Evolutionary conservation across 1,284 basidiomycete species (phyloP).

Genomic region (Ceratobasidium sp.): DNA sequence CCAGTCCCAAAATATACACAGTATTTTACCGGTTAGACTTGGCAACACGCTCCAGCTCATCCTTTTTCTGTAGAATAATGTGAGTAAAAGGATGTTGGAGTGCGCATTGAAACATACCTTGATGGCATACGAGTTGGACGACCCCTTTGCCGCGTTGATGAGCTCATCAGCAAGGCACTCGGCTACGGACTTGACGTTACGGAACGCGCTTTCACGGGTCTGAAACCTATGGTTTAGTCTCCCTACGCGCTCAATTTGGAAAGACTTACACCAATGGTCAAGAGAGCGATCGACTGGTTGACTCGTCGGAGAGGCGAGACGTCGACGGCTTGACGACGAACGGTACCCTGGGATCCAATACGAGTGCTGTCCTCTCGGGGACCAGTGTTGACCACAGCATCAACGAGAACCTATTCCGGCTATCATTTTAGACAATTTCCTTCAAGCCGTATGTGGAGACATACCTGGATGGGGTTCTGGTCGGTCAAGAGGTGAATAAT

Average conservation of each 20-base stretch:
- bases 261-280: slow-evolving; percentile 91
- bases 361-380: slow-evolving; percentile 99
- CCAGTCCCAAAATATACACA: slow-evolving; percentile 9
- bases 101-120: slow-evolving; percentile 70
- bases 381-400: slow-evolving; percentile 99
- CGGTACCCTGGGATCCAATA: slow-evolving; percentile 99
- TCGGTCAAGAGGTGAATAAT: slow-evolving; percentile 99
- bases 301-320: slow-evolving; percentile 98
- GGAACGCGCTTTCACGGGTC: slow-evolving; percentile 99
- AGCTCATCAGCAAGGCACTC: slow-evolving; percentile 99
- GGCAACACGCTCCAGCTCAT: slow-evolving; percentile 99
- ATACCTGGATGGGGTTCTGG: slow-evolving; percentile 99
- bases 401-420: slow-evolving; percentile 82
- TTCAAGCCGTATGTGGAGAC: slow-evolving; percentile 50
- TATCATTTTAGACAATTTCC: background rate
- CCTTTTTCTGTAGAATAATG: slow-evolving; percentile 77
- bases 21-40: slow-evolving; percentile 95
- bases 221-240: slow-evolving; percentile 56
- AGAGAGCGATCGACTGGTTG: slow-evolving; percentile 96
- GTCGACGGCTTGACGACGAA: slow-evolving; percentile 99
- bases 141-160: slow-evolving; percentile 99
- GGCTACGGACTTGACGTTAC: slow-evolving; percentile 99
- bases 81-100: background rate
- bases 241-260: slow-evolving; percentile 11
- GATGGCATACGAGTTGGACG: slow-evolving; percentile 99